Evolutionary conservation across 768 basidiomycete species (phyloP), one percentile per base, ranked within the genome.

Genomic region (Mycena haematopus): DNA sequence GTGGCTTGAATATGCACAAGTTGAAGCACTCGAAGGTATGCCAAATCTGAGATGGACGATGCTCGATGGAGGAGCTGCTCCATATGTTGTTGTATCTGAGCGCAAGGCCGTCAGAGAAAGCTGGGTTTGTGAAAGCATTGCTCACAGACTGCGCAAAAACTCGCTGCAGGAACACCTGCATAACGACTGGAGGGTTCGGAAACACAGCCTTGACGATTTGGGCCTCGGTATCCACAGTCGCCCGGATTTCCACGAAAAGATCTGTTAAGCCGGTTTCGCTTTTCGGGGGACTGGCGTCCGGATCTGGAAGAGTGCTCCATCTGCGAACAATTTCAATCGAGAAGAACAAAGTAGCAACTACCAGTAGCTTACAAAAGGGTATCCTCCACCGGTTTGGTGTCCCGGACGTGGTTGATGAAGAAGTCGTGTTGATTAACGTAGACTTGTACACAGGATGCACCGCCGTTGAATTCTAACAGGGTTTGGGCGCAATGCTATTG

Each of bases 351-450:
- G 2, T 42, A 19, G n/a, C 19, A 11, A 52, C 25, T 19, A 17
- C 25, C 10, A 53, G 33, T 36, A 33, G 74, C 84, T 56, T 59
- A 90, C 86, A 90, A 72, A 57, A 83, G 53, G n/a, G 79, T 79
- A 69, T 89, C 88, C 33, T 85, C 80, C 42, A 77, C 76, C 15
- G 82, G 76, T 62, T 82, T 82, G 33, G 80, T 80, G 55, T 89
- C 89, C 36, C 90, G 87, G 40, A 93, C 87, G 56, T 93, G 86
- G 72, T 96, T 96, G 74, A 99, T 98, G 82, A 99, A 99, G 81
- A 99, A 99, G 73, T 99, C 97, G 69, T 99, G 97, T 73, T 99
- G 97, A 70, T 99, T 99, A 58, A 99, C 97, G 70, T 99, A 99
- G 14, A 99, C 93, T 75, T 98, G 96, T 6, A 99, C 92, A 71